Evolutionary conservation across 352 stramenopile species (phyloP).

Genomic region (Pythium brachiatum): DNA sequence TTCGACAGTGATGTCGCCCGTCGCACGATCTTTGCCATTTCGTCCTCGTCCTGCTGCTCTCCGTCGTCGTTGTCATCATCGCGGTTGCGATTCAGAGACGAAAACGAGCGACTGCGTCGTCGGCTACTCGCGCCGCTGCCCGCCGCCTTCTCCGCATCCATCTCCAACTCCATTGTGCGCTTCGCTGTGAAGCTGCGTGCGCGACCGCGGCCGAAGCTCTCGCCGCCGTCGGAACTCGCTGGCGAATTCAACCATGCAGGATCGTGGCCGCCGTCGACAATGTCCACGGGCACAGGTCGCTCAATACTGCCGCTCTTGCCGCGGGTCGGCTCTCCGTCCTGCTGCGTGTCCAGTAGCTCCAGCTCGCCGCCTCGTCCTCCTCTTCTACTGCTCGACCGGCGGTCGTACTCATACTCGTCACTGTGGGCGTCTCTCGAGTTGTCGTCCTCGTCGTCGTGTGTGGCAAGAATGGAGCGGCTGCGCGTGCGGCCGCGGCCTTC

Average conservation of each 20-base stretch:
- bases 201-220: slow-evolving; percentile 27
- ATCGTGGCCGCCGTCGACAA: slow-evolving; percentile 36
- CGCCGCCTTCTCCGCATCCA: slow-evolving; percentile 8
- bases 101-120: slow-evolving; percentile 70
- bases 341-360: slow-evolving; percentile 9
- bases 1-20: slow-evolving; percentile 75
- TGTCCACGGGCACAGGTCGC: slow-evolving; percentile 28
- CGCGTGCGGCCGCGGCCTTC: slow-evolving; percentile 68
- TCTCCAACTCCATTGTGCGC: slow-evolving; percentile 32
- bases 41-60: slow-evolving; percentile 23
- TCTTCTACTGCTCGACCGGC: slow-evolving; percentile 10
- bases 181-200: slow-evolving; percentile 53
- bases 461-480: slow-evolving; percentile 76
- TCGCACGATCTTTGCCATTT: slow-evolving; percentile 55
- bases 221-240: slow-evolving; percentile 18
- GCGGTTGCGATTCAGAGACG: slow-evolving; percentile 29
- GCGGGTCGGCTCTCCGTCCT: neutral
- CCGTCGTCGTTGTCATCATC: slow-evolving; percentile 15
- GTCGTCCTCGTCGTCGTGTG: slow-evolving; percentile 26
- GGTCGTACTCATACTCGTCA: neutral
- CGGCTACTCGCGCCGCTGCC: slow-evolving; percentile 20
- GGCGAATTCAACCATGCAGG: slow-evolving; percentile 33
- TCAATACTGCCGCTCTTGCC: slow-evolving; percentile 26
- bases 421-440: slow-evolving; percentile 1
- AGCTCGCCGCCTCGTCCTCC: slow-evolving; percentile 10